These are phyloP conservation scores for Melocanna baccifera DNA, from an alignment of 176 grass and related monocot species.

Conservation along the genomic window DNA sequence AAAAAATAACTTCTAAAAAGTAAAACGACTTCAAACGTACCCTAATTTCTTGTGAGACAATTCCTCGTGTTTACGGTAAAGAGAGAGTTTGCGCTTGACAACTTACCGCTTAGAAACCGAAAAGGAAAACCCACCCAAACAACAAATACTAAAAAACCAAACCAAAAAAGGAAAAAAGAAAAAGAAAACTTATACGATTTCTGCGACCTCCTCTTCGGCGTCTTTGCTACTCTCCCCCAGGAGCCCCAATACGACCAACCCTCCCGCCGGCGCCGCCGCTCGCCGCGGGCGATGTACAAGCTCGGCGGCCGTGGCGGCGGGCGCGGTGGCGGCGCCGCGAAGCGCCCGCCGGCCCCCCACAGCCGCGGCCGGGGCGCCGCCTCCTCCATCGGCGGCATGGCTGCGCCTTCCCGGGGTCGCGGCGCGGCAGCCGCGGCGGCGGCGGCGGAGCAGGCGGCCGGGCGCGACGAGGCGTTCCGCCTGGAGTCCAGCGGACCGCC, in stretches of 20 bases:
- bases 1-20: too few relatives aligned
- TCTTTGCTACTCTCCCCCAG: conserved; percentile 36
- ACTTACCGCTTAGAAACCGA: too few relatives aligned
- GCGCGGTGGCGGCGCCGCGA: conserved; percentile 33
- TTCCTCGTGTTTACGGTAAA: neutral
- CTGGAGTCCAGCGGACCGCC: conserved; percentile 54
- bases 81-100: too few relatives aligned
- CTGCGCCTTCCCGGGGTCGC: conserved; percentile 42
- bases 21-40: too few relatives aligned
- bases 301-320: conserved; percentile 56
- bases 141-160: conserved; percentile 7
- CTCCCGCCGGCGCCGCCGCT: conserved; percentile 40
- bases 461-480: conserved; percentile 71
- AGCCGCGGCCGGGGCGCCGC: conserved; percentile 42
- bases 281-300: conserved; percentile 61
- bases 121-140: neutral
- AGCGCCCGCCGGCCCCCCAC: conserved; percentile 36
- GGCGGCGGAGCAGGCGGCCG: neutral
- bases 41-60: neutral
- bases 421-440: neutral
- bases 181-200: conserved; percentile 34
- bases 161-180: conserved; percentile 1
- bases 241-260: conserved; percentile 32
- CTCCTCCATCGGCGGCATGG: conserved; percentile 32
- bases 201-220: conserved; percentile 39